phyloP scores from a whole-genome alignment of 1,284 basidiomycete species.

The Meira miltonrushii region DNA sequence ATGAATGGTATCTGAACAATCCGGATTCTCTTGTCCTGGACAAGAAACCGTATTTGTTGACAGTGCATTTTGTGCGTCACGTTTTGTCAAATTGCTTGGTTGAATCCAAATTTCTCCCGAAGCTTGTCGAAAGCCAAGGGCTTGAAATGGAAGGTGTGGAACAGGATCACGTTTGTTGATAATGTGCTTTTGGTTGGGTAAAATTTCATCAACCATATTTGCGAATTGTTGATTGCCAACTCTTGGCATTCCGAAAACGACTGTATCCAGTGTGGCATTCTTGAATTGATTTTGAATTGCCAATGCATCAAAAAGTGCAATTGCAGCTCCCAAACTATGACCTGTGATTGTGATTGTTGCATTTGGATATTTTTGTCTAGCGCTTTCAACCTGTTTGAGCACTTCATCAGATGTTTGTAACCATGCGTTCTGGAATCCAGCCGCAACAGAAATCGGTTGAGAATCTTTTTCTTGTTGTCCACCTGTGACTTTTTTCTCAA shows the following conservation, averaged over 20 bases:
- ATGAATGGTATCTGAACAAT: background rate
- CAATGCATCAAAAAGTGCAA: background rate
- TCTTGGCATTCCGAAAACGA: background rate
- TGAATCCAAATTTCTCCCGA: constrained; percentile 6
- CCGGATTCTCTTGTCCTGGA: constrained; percentile 1
- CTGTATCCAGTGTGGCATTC: background rate
- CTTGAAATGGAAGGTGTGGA: constrained; percentile 1
- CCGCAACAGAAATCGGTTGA: too few relatives aligned
- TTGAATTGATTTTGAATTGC: background rate
- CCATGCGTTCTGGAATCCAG: constrained; percentile 1
- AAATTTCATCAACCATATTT: background rate
- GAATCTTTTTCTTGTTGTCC: too few relatives aligned
- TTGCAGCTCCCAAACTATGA: background rate
- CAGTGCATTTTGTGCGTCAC: too few relatives aligned
- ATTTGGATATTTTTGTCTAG: background rate
- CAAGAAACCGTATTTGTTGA: background rate
- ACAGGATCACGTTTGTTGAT: background rate
- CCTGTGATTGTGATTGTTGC: background rate
- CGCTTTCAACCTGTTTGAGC: background rate
- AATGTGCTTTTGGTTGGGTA: background rate
- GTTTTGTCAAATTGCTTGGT: background rate
- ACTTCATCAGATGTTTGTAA: background rate
- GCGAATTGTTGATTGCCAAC: constrained; percentile 6
- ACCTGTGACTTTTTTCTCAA: too few relatives aligned
- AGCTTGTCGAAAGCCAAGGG: background rate